These are phyloP conservation scores for Leucocoprinus sp. DNA, from an alignment of 768 basidiomycete genomes.

Conservation along the genomic window DNA sequence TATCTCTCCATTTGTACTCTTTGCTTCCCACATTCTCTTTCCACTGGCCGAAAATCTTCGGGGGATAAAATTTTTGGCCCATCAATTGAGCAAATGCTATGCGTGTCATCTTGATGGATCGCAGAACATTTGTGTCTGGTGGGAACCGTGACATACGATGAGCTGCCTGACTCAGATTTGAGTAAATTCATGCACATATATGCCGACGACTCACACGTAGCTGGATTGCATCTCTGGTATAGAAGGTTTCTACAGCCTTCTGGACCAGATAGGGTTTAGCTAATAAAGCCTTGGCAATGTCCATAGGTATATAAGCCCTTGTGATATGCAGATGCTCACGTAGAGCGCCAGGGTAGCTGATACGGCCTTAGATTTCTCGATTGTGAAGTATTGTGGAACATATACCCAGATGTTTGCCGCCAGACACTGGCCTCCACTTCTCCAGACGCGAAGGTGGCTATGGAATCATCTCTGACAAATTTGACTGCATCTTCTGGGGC, in stretches of 20 bases:
- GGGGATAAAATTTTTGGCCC: constrained; percentile 88
- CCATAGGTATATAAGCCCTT: constrained; percentile 70
- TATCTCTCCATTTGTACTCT: constrained; percentile 73
- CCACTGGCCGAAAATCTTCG: constrained; percentile 80
- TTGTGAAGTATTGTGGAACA: neutral
- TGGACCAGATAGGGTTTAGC: constrained; percentile 66
- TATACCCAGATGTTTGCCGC: constrained; percentile 59
- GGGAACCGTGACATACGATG: constrained; percentile 89
- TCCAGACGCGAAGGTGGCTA: constrained; percentile 52
- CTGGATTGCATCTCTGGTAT: constrained; percentile 88
- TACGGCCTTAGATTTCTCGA: neutral
- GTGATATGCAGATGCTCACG: constrained; percentile 67
- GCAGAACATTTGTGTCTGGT: constrained; percentile 54
- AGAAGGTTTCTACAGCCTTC: constrained; percentile 86
- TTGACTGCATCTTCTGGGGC: constrained; percentile 53
- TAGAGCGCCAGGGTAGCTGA: constrained; percentile 64
- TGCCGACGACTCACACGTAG: constrained; percentile 55
- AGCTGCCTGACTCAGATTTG: constrained; percentile 47
- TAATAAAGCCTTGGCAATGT: constrained; percentile 68
- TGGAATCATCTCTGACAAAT: constrained; percentile 44
- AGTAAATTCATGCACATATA: neutral
- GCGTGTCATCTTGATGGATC: constrained; percentile 70
- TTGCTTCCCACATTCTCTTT: constrained; percentile 51
- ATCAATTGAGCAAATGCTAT: constrained; percentile 90
- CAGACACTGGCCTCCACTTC: constrained; percentile 61